Conservation (phyloP, 73 alveolate species). For the Paramecium octaurelia region DNA sequence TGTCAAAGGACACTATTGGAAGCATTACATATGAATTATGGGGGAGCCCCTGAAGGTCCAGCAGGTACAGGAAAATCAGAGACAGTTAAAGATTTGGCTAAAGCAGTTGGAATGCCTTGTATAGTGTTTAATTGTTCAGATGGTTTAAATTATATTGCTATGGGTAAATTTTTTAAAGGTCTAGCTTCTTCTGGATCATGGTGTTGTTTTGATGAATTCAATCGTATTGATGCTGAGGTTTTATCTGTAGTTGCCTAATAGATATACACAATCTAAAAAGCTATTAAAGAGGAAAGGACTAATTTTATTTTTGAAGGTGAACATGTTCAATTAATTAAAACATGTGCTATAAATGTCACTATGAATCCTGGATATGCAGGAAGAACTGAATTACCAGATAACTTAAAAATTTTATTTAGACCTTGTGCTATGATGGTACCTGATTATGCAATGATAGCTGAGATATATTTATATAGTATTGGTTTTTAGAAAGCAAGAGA, state of each 20-base stretch:
- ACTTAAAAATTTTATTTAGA: slow-evolving; percentile 75
- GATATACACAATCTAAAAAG: slow-evolving; percentile 58
- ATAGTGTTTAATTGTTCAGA: slow-evolving; percentile 96
- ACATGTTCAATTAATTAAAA: slow-evolving; percentile 65
- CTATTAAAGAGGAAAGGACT: slow-evolving; percentile 9
- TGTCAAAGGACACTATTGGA: slow-evolving; percentile 87
- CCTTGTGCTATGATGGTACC: slow-evolving; percentile 80
- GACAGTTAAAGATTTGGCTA: slow-evolving; percentile 95
- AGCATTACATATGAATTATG: slow-evolving; percentile 87
- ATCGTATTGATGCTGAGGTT: slow-evolving; percentile 95
- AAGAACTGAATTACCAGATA: slow-evolving; percentile 82
- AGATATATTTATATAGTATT: slow-evolving; percentile 64
- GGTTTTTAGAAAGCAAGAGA: slow-evolving; percentile 72
- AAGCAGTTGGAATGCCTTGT: slow-evolving; percentile 95
- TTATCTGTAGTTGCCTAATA: slow-evolving; percentile 94
- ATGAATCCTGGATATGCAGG: slow-evolving; percentile 87
- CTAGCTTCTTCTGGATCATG: slow-evolving; percentile 89
- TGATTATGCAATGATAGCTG: slow-evolving; percentile 74
- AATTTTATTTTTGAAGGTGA: slow-evolving; percentile 77
- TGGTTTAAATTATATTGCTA: slow-evolving; percentile 92
- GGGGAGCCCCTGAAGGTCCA: slow-evolving; percentile 98
- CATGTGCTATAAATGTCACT: slow-evolving; percentile 73
- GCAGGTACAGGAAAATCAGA: slow-evolving; percentile 98
- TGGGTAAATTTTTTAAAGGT: slow-evolving; percentile 88
- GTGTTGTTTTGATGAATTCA: slow-evolving; percentile 98